These are phyloP conservation scores for Porodaedalea pini DNA, from an alignment of 1,284 basidiomycete species.

Conservation along the genomic window DNA sequence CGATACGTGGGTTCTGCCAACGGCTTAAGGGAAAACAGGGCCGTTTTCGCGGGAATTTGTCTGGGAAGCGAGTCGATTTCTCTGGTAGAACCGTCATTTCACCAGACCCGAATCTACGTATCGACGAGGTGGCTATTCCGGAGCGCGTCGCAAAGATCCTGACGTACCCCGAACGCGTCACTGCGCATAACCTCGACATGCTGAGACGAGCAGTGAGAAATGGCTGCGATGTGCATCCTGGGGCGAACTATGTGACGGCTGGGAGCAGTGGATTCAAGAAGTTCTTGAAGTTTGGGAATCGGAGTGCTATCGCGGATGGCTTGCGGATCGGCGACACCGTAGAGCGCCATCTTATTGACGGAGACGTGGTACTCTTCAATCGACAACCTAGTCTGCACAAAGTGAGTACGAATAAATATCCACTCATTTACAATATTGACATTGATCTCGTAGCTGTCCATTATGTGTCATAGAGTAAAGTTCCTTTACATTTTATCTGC, in stretches of 20 bases:
- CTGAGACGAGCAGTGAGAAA: conserved; percentile 83
- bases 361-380: conserved; percentile 98
- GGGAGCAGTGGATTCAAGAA: conserved; percentile 82
- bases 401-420: conserved; percentile 35
- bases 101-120: conserved; percentile 95
- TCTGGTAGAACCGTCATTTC: conserved; percentile 98
- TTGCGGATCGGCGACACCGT: conserved; percentile 85
- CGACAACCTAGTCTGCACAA: conserved; percentile 98
- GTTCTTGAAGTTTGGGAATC: conserved; percentile 79
- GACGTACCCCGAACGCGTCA: conserved; percentile 96
- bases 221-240: conserved; percentile 90
- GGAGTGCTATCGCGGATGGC: conserved; percentile 71
- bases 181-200: conserved; percentile 82
- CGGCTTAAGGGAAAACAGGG: conserved; percentile 99
- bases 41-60: conserved; percentile 97
- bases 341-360: conserved; percentile 93
- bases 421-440: conserved; percentile 10
- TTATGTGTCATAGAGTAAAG: conserved; percentile 94
- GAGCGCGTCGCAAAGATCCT: conserved; percentile 94
- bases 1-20: conserved; percentile 96
- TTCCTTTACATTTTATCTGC: not conserved
- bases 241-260: conserved; percentile 90
- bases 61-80: conserved; percentile 99
- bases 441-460: conserved; percentile 72
- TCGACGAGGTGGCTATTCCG: conserved; percentile 97